Evolutionary conservation across 768 basidiomycete genomes (phyloP).

Genomic region (Phaeotremella skinneri): DNA sequence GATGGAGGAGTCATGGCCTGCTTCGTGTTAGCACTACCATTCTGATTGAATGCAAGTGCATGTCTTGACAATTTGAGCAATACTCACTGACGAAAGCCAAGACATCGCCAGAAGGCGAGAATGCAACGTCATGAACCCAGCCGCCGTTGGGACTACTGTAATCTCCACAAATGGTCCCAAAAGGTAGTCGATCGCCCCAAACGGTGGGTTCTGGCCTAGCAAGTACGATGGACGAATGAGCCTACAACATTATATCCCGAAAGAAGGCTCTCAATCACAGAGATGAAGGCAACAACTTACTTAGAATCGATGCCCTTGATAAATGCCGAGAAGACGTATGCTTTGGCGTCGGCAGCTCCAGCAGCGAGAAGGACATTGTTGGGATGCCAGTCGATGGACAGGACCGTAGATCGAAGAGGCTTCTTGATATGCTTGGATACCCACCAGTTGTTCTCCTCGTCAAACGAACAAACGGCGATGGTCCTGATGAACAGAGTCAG

Average conservation of each 20-base stretch:
- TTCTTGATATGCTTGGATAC: conserved; percentile 95
- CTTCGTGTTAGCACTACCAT: background rate
- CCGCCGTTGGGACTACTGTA: conserved; percentile 84
- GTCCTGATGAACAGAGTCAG: conserved; percentile 58
- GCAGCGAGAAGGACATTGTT: conserved; percentile 97
- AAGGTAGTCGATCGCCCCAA: conserved; percentile 98
- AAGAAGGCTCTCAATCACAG: too few relatives aligned
- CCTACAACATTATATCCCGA: background rate
- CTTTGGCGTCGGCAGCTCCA: conserved; percentile 97
- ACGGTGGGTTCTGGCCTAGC: conserved; percentile 77
- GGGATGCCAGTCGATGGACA: conserved; percentile 96
- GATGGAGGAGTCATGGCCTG: conserved; percentile 93
- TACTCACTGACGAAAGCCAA: conserved; percentile 87
- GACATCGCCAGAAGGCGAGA: conserved; percentile 92
- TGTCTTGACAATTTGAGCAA: too few relatives aligned
- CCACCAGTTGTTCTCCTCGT: conserved; percentile 99
- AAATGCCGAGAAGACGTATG: conserved; percentile 94
- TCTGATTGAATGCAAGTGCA: too few relatives aligned
- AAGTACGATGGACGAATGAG: conserved; percentile 9
- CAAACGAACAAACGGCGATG: conserved; percentile 94
- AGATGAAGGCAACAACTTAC: conserved; percentile 53
- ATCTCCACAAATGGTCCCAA: conserved; percentile 96
- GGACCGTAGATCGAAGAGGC: conserved; percentile 89
- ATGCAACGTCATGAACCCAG: conserved; percentile 94
- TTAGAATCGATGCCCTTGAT: conserved; percentile 97